Evolutionary conservation across 139 green algal species (phyloP).

Genomic region (Monoraphidium neglectum): DNA sequence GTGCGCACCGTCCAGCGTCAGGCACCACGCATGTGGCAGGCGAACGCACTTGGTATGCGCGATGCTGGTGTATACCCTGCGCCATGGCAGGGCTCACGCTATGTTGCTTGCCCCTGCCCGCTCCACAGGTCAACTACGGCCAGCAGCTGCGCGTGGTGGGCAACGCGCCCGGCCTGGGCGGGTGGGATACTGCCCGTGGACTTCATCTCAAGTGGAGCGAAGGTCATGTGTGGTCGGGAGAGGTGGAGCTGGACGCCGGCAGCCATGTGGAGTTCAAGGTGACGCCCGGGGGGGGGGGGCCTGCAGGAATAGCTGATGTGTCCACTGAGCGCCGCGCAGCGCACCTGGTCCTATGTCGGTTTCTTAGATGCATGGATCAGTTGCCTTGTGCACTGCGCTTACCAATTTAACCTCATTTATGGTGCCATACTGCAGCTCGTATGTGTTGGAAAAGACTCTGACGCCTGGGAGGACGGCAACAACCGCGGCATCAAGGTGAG

Average conservation of each 20-base stretch:
- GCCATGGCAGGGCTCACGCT: not conserved
- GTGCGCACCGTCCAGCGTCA: not conserved
- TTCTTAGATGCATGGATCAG: too few species aligned
- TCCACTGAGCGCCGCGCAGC: too few species aligned
- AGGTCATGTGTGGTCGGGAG: slow-evolving; percentile 63
- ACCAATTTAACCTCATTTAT: too few species aligned
- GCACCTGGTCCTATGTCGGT: too few species aligned
- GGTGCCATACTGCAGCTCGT: too few species aligned
- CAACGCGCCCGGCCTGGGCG: slow-evolving; percentile 32
- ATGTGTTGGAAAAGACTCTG: too few species aligned
- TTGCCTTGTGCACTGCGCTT: too few species aligned
- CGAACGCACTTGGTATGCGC: too few species aligned
- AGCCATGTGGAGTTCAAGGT: slow-evolving; percentile 69
- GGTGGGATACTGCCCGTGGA: slow-evolving; percentile 19
- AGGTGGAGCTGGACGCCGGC: slow-evolving; percentile 45
- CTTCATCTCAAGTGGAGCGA: slow-evolving; percentile 64
- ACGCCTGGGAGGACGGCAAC: too few species aligned
- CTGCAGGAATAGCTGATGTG: too few species aligned
- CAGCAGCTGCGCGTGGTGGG: slow-evolving; percentile 45
- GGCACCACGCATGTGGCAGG: not conserved
- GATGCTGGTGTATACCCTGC: not conserved
- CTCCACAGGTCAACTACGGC: slow-evolving; percentile 38
- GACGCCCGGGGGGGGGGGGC: too few species aligned
- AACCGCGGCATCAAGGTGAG: too few species aligned
- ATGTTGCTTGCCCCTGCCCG: not conserved